These are phyloP conservation scores for Pseudogymnoascus verrucosus DNA, from an alignment of 2,329 filamentous ascomycete species.

Conservation along the genomic window DNA sequence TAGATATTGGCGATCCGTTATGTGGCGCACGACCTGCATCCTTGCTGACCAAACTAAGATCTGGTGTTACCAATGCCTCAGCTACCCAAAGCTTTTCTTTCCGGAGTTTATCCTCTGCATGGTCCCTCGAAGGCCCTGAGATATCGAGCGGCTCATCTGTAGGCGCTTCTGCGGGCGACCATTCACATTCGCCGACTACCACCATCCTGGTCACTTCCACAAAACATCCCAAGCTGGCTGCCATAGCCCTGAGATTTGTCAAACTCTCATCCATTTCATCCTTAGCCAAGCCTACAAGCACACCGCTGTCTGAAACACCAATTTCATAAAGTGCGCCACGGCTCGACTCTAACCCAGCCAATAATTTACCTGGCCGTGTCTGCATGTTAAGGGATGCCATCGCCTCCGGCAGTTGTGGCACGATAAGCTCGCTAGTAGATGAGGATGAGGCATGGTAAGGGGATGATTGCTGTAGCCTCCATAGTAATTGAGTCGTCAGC, in stretches of 20 bases:
- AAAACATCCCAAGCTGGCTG: constrained; percentile 78
- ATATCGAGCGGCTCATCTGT: constrained; percentile 13
- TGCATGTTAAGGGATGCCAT: constrained; percentile 34
- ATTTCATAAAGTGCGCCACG: constrained; percentile 93
- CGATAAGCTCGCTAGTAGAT: constrained; percentile 63
- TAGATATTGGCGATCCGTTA: not conserved
- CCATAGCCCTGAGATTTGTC: constrained; percentile 79
- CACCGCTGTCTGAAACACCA: constrained; percentile 90
- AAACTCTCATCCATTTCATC: constrained; percentile 93
- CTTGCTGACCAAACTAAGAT: constrained; percentile 38
- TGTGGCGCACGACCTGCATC: not conserved
- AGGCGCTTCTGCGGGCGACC: constrained; percentile 32
- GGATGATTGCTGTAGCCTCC: constrained; percentile 90
- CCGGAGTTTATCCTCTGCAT: constrained; percentile 19
- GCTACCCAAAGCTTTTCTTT: constrained; percentile 70
- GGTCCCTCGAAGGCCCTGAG: constrained; percentile 19
- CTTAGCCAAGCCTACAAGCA: constrained; percentile 75
- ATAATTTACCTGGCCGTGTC: constrained; percentile 45
- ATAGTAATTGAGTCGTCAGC: constrained; percentile 87
- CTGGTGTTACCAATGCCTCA: constrained; percentile 80
- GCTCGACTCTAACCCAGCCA: constrained; percentile 83
- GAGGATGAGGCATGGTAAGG: constrained; percentile 80
- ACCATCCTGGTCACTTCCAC: constrained; percentile 77
- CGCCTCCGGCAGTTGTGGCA: constrained; percentile 67
- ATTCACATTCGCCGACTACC: constrained; percentile 77